Base-by-base conservation (phyloP, 2,329 filamentous ascomycete species). In the Penicillium paneum region DNA sequence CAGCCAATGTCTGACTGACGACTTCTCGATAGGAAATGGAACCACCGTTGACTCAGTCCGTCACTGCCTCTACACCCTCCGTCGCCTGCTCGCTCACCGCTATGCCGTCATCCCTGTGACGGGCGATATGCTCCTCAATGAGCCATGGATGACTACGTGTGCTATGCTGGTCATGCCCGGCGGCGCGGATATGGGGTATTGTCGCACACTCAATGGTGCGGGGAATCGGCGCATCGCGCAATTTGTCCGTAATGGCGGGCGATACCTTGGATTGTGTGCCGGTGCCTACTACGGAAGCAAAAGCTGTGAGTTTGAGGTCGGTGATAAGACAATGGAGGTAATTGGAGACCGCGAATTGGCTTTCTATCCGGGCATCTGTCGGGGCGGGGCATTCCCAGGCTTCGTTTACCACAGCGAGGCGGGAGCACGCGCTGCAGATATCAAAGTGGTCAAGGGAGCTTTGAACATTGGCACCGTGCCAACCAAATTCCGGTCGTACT, bases 161-260 rank as follows among this genome's bases (percentile, higher is more conserved):
- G 91, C 91, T 0, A 81, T 97, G 10, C 82, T 99, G 7, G 92
- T 97, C 2, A 85, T 99, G 49, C 94, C 94, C 1, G 94, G 94
- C 21, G 94, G 94, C 31, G 93, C 90, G n/a, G 94, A 99, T 69
- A 80, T 95, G 48, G 90, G 89, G 46, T 99, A 97, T 73, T 96
- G 92, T 72, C 86, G 89, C 28, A 86, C 85, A 2, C 81, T 99
- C 59, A 94, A 97, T 71, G 94, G 94, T 34, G 80, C 85, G 49
- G 94, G 93, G 1, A 99, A 97, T 72, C 82, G 88, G 34, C 83
- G 84, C 61, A 97, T 99, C 71, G 79, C 81, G 52, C 87, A 93
- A 62, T 99, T 89, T 67, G 90, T 99, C 46, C 88, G 91, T 55
- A 81, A 84, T 29, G 94, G 94, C 28, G 94, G 94, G 15, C 79